phyloP scores from a whole-genome alignment of 2,329 filamentous ascomycete species.

The Diaporthe citrichinensis region DNA sequence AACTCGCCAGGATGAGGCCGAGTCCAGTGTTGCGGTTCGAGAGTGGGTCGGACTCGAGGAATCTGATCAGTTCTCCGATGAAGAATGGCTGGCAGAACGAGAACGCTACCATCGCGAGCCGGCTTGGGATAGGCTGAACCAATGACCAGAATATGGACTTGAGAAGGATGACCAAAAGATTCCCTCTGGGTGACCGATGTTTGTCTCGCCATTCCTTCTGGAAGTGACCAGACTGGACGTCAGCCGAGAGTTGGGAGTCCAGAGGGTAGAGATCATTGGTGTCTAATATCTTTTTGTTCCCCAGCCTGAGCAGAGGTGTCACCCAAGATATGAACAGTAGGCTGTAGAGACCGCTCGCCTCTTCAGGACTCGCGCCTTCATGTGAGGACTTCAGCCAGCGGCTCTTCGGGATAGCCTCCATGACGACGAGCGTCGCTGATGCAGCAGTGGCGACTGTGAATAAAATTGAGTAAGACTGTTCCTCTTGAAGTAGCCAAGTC shows the following conservation, averaged over 20 bases:
- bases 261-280: constrained; percentile 36
- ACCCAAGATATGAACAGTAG: constrained; percentile 45
- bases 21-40: constrained; percentile 46
- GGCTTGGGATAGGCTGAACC: constrained; percentile 53
- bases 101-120: constrained; percentile 55
- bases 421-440: constrained; percentile 53
- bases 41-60: constrained; percentile 46
- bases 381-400: neutral
- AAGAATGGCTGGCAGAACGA: constrained; percentile 60
- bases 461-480: constrained; percentile 31
- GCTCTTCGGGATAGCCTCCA: constrained; percentile 41
- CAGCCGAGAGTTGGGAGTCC: constrained; percentile 45
- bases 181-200: constrained; percentile 20
- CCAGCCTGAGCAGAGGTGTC: constrained; percentile 34
- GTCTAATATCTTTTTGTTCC: constrained; percentile 32
- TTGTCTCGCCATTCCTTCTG: neutral
- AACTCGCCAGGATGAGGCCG: constrained; percentile 50
- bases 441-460: constrained; percentile 37
- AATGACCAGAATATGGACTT: constrained; percentile 30
- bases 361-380: constrained; percentile 33
- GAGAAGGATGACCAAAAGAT: constrained; percentile 50
- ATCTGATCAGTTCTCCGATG: constrained; percentile 54
- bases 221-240: constrained; percentile 36
- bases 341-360: constrained; percentile 43
- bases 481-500: constrained; percentile 51